A percentile compares a stretch with the other conserved stretches of the same genome.
Conservation (phyloP, 2,329 filamentous ascomycete genomes). For the Emmonsiellopsis sp. region DNA sequence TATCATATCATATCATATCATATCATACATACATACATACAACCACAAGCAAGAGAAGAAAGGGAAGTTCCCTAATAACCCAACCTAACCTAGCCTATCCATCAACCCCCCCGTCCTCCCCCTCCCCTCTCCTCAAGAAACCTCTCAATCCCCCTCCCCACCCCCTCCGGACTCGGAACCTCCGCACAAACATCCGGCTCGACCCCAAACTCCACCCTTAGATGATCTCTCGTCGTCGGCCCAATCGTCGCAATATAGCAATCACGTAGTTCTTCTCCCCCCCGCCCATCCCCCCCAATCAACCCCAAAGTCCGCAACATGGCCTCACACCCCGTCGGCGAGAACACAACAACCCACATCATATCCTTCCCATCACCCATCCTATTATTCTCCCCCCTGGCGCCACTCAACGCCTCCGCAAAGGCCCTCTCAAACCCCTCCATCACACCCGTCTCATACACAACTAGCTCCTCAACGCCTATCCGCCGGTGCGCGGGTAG, state of each 20-base stretch:
- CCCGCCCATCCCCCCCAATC: conserved; percentile 21
- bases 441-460: conserved; percentile 83
- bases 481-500: conserved; percentile 47
- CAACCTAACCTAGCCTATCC: background rate
- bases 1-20: no score
- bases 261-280: conserved; percentile 14
- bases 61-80: background rate
- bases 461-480: conserved; percentile 64
- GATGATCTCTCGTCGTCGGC: conserved; percentile 74
- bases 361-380: conserved; percentile 1
- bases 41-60: background rate
- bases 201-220: conserved; percentile 39
- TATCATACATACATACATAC: no score
- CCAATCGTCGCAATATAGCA: conserved; percentile 80
- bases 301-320: conserved; percentile 47
- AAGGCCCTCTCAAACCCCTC: conserved; percentile 66
- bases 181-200: conserved; percentile 56
- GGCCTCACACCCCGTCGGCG: conserved; percentile 51
- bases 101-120: conserved; percentile 1
- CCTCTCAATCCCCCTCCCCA: conserved; percentile 56
- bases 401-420: conserved; percentile 32
- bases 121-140: conserved; percentile 32
- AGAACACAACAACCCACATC: conserved; percentile 42
- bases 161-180: conserved; percentile 70
- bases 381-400: conserved; percentile 5